A percentile compares a stretch with the other conserved stretches of the same genome.
Conservation (phyloP, 805 yeast species). For the Candida awuae region DNA sequence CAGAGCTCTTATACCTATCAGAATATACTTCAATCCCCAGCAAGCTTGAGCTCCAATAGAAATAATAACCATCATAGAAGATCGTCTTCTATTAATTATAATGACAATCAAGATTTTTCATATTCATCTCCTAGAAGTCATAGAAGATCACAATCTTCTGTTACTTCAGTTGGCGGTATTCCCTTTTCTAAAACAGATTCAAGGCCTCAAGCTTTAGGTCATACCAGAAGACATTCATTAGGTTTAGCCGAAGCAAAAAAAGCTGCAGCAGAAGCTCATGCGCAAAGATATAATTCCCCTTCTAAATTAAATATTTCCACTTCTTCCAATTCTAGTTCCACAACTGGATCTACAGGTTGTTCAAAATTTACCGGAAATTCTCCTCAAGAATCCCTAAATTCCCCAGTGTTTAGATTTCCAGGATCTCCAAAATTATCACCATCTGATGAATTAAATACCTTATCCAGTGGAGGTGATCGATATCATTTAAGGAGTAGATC, state of each 20-base stretch:
- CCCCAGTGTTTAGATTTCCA: conserved; percentile 50
- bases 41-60: conserved; percentile 12
- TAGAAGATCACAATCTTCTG: conserved; percentile 40
- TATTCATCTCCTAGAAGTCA: conserved; percentile 28
- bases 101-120: conserved; percentile 11
- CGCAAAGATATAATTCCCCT: conserved; percentile 46
- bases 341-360: conserved; percentile 3
- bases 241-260: conserved; percentile 89
- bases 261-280: conserved; percentile 90
- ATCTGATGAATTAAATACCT: conserved; percentile 9
- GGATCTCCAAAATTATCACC: conserved; percentile 23
- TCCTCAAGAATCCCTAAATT: conserved; percentile 14
- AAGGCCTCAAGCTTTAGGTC: conserved; percentile 48
- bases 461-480: conserved; percentile 1
- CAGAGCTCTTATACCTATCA: conserved; percentile 13
- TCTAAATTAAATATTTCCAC: conserved; percentile 18
- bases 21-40: conserved; percentile 22
- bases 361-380: conserved; percentile 5
- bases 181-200: conserved; percentile 15
- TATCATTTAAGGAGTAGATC: conserved; percentile 25
- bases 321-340: conserved; percentile 5
- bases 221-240: conserved; percentile 82
- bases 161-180: conserved; percentile 19
- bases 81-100: conserved; percentile 21
- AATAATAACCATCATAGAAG: conserved; percentile 25